These are phyloP conservation scores for Talaromyces marneffei DNA, from an alignment of 2,329 filamentous ascomycete species.

Conservation along the genomic window DNA sequence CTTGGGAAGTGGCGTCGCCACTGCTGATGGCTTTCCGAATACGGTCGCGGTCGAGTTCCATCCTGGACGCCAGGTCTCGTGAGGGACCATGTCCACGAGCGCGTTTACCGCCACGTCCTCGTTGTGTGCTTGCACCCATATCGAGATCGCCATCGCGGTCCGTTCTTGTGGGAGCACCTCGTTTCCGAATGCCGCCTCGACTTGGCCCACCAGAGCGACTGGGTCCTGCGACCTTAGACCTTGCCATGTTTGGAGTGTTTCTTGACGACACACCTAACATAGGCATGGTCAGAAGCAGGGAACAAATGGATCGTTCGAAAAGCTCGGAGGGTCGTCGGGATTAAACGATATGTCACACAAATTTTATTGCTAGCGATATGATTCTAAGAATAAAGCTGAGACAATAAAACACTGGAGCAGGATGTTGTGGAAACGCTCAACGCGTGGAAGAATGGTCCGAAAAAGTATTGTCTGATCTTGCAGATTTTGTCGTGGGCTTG, in stretches of 20 bases:
- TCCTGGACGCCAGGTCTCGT: constrained; percentile 20
- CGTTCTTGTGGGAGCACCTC: constrained; percentile 35
- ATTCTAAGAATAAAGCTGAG: not conserved
- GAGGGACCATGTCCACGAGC: constrained; percentile 27
- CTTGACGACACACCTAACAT: constrained; percentile 13
- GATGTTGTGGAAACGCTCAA: not conserved
- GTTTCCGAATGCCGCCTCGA: constrained; percentile 50
- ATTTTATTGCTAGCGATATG: no score
- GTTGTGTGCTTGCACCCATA: constrained; percentile 43
- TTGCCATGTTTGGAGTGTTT: constrained; percentile 27
- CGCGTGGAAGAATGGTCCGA: not conserved
- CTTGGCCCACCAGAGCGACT: constrained; percentile 27
- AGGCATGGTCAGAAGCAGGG: constrained; percentile 8
- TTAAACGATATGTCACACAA: not conserved
- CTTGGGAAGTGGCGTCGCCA: constrained; percentile 28
- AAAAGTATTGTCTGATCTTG: not conserved
- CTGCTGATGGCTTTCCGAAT: constrained; percentile 33
- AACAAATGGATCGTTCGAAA: not conserved
- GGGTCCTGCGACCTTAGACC: constrained; percentile 24
- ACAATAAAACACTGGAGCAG: not conserved
- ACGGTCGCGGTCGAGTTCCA: constrained; percentile 20
- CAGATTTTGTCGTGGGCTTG: not conserved
- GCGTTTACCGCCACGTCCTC: constrained; percentile 30
- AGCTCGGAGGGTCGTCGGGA: not conserved
- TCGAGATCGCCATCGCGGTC: constrained; percentile 59